Percentiles rank a stretch among this genome's conserved stretches.
These are phyloP conservation scores for Oryza coarctata DNA, from an alignment of 176 grass and related monocot species.

Conservation along the genomic window DNA sequence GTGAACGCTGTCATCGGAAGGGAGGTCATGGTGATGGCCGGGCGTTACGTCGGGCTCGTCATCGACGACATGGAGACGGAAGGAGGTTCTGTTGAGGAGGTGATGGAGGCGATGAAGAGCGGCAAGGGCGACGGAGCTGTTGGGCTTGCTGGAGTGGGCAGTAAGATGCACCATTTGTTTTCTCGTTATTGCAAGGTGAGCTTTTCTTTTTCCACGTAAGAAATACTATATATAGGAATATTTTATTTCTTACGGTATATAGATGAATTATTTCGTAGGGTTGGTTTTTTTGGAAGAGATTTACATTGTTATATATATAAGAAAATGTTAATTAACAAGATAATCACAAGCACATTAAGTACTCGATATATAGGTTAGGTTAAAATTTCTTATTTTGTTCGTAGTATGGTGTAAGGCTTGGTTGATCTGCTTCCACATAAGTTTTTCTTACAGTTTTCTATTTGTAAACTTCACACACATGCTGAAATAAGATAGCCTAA, in stretches of 20 bases:
- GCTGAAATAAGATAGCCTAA: not conserved
- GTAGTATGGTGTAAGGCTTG: not conserved
- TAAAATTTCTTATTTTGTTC: not conserved
- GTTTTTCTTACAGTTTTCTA: not conserved
- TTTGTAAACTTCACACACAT: not conserved
- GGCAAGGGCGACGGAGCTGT: constrained; percentile 26
- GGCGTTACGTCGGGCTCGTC: constrained; percentile 38
- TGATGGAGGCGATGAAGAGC: constrained; percentile 17
- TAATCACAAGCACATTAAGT: not conserved
- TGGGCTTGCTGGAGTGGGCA: constrained; percentile 11
- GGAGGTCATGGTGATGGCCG: constrained; percentile 39
- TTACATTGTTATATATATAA: not conserved
- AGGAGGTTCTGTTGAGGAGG: not conserved
- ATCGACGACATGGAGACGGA: not conserved
- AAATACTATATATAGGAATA: not conserved
- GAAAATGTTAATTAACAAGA: not conserved
- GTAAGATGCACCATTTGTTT: constrained; percentile 3
- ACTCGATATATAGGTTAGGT: not conserved
- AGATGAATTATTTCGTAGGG: not conserved
- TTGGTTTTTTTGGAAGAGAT: not conserved
- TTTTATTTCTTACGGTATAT: not conserved
- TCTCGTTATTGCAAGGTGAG: constrained; percentile 42
- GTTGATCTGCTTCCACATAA: no score
- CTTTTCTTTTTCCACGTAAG: not conserved
- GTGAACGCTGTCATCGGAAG: constrained; percentile 52